phyloP scores from a whole-genome alignment of 2,329 filamentous ascomycete genomes.

The Celoporthe dispersa region DNA sequence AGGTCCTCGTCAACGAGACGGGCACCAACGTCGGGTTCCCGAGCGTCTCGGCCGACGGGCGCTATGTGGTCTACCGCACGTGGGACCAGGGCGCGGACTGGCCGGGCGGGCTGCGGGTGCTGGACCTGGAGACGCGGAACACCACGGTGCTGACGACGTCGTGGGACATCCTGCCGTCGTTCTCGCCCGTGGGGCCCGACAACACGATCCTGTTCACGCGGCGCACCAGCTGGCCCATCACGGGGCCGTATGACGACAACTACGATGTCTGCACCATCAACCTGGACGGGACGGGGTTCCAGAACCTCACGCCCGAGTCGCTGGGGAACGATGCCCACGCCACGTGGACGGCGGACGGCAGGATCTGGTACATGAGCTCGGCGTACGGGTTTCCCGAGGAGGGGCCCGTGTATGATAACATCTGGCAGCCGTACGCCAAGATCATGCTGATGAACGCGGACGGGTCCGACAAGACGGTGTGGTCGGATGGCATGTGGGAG shows the following conservation, averaged over 20 bases:
- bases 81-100: slow-evolving; percentile 25
- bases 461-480: slow-evolving; percentile 38
- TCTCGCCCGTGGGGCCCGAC: slow-evolving; percentile 43
- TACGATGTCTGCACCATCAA: slow-evolving; percentile 47
- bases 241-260: slow-evolving; percentile 29
- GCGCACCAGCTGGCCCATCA: slow-evolving; percentile 32
- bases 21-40: slow-evolving; percentile 45
- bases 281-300: slow-evolving; percentile 44
- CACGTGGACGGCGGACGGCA: slow-evolving; percentile 46
- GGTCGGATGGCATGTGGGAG: slow-evolving; percentile 39
- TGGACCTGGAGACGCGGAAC: slow-evolving; percentile 35
- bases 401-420: slow-evolving; percentile 45
- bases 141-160: slow-evolving; percentile 38
- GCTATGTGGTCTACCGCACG: slow-evolving; percentile 42
- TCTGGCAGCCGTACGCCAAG: slow-evolving; percentile 50
- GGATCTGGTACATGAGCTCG: slow-evolving; percentile 45
- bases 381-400: slow-evolving; percentile 50
- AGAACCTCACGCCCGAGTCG: slow-evolving; percentile 37
- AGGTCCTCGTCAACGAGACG: slow-evolving; percentile 39
- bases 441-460: slow-evolving; percentile 48
- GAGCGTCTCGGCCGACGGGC: slow-evolving; percentile 43
- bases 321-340: slow-evolving; percentile 48
- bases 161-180: slow-evolving; percentile 45
- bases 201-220: slow-evolving; percentile 46
- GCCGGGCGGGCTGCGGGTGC: slow-evolving; percentile 39